These are phyloP conservation scores for Penicillium brasilianum DNA, from an alignment of 2,329 filamentous ascomycete species.

Conservation along the genomic window DNA sequence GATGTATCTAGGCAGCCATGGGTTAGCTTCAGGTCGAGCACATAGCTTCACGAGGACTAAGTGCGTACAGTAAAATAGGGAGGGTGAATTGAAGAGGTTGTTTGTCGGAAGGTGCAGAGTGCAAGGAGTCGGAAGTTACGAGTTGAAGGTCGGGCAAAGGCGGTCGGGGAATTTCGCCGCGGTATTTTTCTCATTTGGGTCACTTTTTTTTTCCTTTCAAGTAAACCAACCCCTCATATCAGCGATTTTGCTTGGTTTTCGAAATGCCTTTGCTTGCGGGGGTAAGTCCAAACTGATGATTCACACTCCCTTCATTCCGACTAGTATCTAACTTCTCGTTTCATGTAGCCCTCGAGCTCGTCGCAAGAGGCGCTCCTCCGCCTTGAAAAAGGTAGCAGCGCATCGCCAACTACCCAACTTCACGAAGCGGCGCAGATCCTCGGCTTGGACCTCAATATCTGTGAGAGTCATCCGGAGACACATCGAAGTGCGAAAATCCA, in stretches of 20 bases:
- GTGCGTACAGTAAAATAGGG: conserved; percentile 25
- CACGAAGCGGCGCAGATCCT: conserved; percentile 51
- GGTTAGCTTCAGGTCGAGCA: conserved; percentile 19
- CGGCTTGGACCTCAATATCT: conserved; percentile 44
- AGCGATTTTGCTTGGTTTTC: conserved; percentile 27
- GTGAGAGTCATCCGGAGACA: conserved; percentile 39
- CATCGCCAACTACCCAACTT: conserved; percentile 45
- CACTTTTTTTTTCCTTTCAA: conserved; percentile 28
- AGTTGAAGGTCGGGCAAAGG: conserved; percentile 40
- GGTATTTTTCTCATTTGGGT: conserved; percentile 34
- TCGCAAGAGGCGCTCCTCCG: conserved; percentile 52
- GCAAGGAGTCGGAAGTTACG: conserved; percentile 32
- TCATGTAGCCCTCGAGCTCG: conserved; percentile 42
- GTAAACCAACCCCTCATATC: conserved; percentile 17
- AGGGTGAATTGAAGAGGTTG: conserved; percentile 25
- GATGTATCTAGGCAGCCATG: conserved; percentile 28
- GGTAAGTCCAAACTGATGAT: conserved; percentile 34
- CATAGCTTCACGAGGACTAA: background rate
- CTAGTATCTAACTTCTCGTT: conserved; percentile 19
- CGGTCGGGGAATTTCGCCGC: conserved; percentile 47
- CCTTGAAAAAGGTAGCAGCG: conserved; percentile 51
- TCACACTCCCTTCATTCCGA: conserved; percentile 5
- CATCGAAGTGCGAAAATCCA: conserved; percentile 30
- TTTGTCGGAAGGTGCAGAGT: conserved; percentile 24
- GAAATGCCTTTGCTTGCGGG: conserved; percentile 44